Percentiles rank a stretch among this genome's conserved stretches.
Conservation (phyloP, 2,329 filamentous ascomycete genomes). For the Bertia moriformis region DNA sequence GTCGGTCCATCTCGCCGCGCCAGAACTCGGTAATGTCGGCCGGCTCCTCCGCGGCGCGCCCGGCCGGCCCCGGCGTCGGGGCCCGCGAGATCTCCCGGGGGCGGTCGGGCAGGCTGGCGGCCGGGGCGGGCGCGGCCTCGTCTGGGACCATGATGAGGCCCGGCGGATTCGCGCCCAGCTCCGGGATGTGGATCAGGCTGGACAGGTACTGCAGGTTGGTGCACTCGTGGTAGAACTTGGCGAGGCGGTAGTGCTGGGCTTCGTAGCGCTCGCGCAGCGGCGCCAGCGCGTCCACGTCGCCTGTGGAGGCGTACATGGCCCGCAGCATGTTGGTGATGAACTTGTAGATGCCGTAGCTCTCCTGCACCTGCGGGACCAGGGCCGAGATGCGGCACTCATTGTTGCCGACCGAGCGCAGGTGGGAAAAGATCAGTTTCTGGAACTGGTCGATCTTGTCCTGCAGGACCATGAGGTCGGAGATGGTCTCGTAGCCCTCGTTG, state of each 20-base stretch:
- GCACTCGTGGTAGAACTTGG: conserved; percentile 98
- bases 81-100: conserved; percentile 59
- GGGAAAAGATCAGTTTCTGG: conserved; percentile 95
- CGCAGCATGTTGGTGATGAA: conserved; percentile 98
- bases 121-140: no score
- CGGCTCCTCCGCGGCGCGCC: conserved; percentile 60
- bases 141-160: no score
- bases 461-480: conserved; percentile 86
- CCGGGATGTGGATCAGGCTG: conserved; percentile 88
- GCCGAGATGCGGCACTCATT: conserved; percentile 96
- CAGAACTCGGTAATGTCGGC: conserved; percentile 96
- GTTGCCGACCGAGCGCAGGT: conserved; percentile 84
- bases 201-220: conserved; percentile 94
- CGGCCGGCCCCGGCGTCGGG: conserved; percentile 54
- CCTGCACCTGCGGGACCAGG: conserved; percentile 81
- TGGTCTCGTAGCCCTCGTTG: conserved; percentile 94
- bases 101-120: conserved; percentile 72
- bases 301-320: conserved; percentile 96
- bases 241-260: conserved; percentile 86
- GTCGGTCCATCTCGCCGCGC: no score
- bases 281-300: conserved; percentile 79
- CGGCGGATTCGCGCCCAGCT: conserved; percentile 84
- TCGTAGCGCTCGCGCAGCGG: conserved; percentile 81
- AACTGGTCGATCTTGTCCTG: conserved; percentile 98
- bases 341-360: conserved; percentile 98